Base-by-base conservation (phyloP, 306 rosid genomes). In the Vigna reflexopilosa region DNA sequence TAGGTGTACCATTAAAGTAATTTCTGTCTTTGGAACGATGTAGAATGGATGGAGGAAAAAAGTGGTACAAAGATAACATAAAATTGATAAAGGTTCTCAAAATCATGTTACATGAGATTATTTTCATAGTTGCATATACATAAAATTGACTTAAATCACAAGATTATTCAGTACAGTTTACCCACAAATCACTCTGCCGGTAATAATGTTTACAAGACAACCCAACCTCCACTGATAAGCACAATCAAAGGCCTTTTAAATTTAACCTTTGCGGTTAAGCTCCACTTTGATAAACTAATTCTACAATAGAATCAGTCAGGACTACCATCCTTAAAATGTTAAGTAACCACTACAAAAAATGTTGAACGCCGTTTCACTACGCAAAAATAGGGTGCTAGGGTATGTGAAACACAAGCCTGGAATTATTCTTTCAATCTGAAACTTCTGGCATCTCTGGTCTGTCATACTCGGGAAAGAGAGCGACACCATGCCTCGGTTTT, bases 401-500 rank as follows among this genome's bases (percentile, higher is more conserved):
- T 55, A 56, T 56, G 40, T 4, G 2, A 44, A 70, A 49, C 42
- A 62, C 20, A 49, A 48, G 63, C 24, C 22, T 69, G 65, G 64
- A 58, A 34, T 59, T 50, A 48, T 70, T 70, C 61, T 76, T 50
- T 36, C 26, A 15, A 38, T 52, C 38, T 19, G 48, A 74, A 74
- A 67, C 24, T 44, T 67, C 68, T 20, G 52, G 63, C 80, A 44
- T 50, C 34, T 30, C 34, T 4, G 34, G 34, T 30, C 34, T 30
- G 56, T 61, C 56, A 48, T 50, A 47, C 10, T 52, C 14, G 24
- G 52, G 54, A 70, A 81, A 73, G 79, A 45, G 56, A 34, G 70
- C 13, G 79, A 66, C 36, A 28, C 22, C 58, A 30, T 54, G 66
- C 16, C 34, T 26, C 7, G 16, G 44, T 7, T 49, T 13, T 30